Evolutionary conservation across 179 eudicot genomes (phyloP).

Genomic region (Camellia oleifera): DNA sequence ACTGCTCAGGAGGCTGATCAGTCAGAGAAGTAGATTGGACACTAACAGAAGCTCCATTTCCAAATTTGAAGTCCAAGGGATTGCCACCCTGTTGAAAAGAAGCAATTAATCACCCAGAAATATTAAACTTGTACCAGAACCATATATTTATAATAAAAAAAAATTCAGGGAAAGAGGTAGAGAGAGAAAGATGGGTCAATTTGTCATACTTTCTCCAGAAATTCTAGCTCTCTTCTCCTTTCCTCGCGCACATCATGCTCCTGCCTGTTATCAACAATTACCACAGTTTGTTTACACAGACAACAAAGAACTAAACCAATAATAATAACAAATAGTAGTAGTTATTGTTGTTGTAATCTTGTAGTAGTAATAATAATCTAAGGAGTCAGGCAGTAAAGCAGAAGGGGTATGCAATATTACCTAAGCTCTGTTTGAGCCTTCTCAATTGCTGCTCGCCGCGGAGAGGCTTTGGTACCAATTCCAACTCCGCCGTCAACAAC

Average conservation of each 20-base stretch:
- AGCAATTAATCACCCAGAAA: conserved; percentile 1
- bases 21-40: conserved; percentile 86
- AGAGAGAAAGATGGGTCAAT: not conserved
- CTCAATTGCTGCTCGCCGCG: conserved; percentile 72
- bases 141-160: not conserved
- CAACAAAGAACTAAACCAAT: conserved; percentile 1
- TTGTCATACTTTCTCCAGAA: conserved; percentile 83
- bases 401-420: conserved; percentile 30
- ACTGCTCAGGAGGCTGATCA: conserved; percentile 67
- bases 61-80: conserved; percentile 84
- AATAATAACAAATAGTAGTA: not conserved
- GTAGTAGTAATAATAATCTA: not conserved
- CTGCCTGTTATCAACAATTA: conserved; percentile 54
- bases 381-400: not conserved
- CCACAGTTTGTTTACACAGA: not conserved
- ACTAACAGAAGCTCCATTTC: conserved; percentile 68
- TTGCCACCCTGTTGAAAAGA: conserved; percentile 77
- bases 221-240: conserved; percentile 89
- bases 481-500: conserved; percentile 81
- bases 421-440: conserved; percentile 88
- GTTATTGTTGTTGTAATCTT: not conserved
- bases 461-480: conserved; percentile 65
- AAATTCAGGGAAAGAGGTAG: conserved; percentile 9
- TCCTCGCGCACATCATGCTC: conserved; percentile 91
- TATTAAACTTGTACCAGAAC: not conserved